Percentiles rank a stretch among this genome's conserved stretches.
phyloP scores from a whole-genome alignment of 345 rosid species.

The Jatropha curcas region DNA sequence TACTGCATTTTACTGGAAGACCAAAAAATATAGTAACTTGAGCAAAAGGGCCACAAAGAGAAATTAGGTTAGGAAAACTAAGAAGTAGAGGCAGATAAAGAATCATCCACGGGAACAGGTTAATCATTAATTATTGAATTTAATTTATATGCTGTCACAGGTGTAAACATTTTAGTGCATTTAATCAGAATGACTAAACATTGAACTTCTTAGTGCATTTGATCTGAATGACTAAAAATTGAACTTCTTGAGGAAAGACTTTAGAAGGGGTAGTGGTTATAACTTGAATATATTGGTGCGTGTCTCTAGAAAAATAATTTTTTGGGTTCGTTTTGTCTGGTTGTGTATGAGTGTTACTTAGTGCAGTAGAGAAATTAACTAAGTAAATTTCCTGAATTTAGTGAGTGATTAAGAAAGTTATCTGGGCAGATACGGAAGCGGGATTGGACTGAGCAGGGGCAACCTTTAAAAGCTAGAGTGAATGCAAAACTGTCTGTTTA shows the following conservation, averaged over 20 bases:
- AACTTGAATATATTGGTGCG: background rate
- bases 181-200: slow-evolving; percentile 12
- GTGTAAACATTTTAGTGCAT: background rate
- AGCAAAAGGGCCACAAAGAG: background rate
- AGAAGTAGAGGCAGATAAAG: background rate
- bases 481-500: slow-evolving; percentile 79
- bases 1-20: background rate
- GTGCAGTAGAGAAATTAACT: background rate
- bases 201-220: slow-evolving; percentile 13
- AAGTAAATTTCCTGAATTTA: background rate
- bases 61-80: background rate
- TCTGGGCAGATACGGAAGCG: slow-evolving; percentile 81
- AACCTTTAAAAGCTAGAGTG: slow-evolving; percentile 73
- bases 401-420: slow-evolving; percentile 14
- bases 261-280: background rate
- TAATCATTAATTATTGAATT: no score
- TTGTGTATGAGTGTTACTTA: background rate
- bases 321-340: background rate
- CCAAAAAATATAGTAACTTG: background rate
- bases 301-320: background rate
- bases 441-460: slow-evolving; percentile 92
- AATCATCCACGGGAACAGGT: slow-evolving; percentile 3
- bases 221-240: slow-evolving; percentile 16
- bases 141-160: background rate
- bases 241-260: slow-evolving; percentile 11